Evolutionary conservation across 2,329 filamentous ascomycete genomes (phyloP), one percentile per base, ranked within the genome.

Genomic region (Pyrenochaeta sp.): DNA sequence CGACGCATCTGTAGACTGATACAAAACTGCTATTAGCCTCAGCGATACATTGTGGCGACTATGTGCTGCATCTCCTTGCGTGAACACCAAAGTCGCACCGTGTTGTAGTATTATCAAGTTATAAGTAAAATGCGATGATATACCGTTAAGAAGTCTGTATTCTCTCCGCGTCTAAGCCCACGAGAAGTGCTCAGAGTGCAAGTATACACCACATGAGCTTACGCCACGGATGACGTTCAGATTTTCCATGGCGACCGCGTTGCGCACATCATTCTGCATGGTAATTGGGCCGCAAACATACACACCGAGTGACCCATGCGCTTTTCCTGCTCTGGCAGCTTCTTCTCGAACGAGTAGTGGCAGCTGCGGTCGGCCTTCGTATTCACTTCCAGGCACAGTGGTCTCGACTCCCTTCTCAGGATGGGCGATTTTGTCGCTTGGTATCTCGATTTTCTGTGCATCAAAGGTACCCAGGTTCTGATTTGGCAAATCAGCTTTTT

Each of bases 261-360:
- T 80, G 1, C 80, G 72, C 8, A 82, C 78, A 72, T 84, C 82
- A 50, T 80, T 71, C 50, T 82, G 73, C 81, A 84, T 82, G 3
- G 77, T 80, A 24, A 67, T 50, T 1, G 81, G 81, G 0, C 81
- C 81, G 54, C 81, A 83, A 15, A 78, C 77, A 49, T 77, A 79
- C 9, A 83, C 76, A 10, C 70, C 69, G 36, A 69, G 65, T 45
- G 46, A 67, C 9, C 71, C 44, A 5, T 63, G 56, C 42, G 61
- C 62, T 12, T 62, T 54, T 10, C 59, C 57, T 36, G 52, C 53
- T 30, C 52, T 47, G 3, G 61, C 54, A 1, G 67, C 67, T 34
- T 69, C 71, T 34, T 69, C 65, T 8, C 61, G 58, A 13, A 77
- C 58, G 5, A 78, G 61, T 0, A 50, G 42, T 7, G 71, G 62